A percentile compares a stretch with the other conserved stretches of the same genome.
Evolutionary conservation across 2,329 filamentous ascomycete species (phyloP).

Genomic region (Aureobasidium lini): DNA sequence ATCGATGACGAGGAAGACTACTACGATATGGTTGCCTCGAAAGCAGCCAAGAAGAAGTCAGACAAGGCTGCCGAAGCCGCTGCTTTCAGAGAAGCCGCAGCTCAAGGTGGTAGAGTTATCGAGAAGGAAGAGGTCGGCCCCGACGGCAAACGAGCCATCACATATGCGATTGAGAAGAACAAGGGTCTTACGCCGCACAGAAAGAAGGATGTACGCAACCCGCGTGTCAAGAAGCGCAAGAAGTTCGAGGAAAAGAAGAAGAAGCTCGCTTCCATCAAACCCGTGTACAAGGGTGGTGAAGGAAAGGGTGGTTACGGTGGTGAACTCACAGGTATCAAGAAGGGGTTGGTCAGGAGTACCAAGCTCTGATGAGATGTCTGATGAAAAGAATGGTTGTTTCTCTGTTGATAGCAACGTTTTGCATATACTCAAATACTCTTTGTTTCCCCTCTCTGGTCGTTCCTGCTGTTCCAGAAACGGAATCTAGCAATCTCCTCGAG

Average conservation of each 20-base stretch:
- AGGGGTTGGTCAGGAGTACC: conserved; percentile 82
- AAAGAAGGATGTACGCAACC: conserved; percentile 92
- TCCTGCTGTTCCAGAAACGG: background rate
- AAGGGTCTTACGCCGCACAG: conserved; percentile 85
- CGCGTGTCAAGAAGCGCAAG: conserved; percentile 95
- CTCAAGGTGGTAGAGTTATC: conserved; percentile 53
- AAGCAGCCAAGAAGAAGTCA: conserved; percentile 59
- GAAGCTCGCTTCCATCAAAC: conserved; percentile 83
- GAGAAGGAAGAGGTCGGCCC: conserved; percentile 63
- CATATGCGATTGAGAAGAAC: conserved; percentile 93
- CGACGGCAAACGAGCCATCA: conserved; percentile 88
- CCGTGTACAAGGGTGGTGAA: conserved; percentile 78
- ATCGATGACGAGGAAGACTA: conserved; percentile 60
- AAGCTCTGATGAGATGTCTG: conserved; percentile 50
- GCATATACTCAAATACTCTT: background rate
- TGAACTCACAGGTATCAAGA: conserved; percentile 93
- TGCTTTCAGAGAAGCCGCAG: conserved; percentile 47
- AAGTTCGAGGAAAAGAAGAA: conserved; percentile 96
- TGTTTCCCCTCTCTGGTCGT: background rate
- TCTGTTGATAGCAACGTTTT: background rate
- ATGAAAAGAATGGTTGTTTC: background rate
- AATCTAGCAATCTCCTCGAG: background rate
- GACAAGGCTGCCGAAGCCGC: conserved; percentile 63
- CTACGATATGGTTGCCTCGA: conserved; percentile 78
- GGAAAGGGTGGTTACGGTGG: conserved; percentile 80